Base-by-base conservation (phyloP, 352 stramenopile species). In the Globisporangium cederbergense region DNA sequence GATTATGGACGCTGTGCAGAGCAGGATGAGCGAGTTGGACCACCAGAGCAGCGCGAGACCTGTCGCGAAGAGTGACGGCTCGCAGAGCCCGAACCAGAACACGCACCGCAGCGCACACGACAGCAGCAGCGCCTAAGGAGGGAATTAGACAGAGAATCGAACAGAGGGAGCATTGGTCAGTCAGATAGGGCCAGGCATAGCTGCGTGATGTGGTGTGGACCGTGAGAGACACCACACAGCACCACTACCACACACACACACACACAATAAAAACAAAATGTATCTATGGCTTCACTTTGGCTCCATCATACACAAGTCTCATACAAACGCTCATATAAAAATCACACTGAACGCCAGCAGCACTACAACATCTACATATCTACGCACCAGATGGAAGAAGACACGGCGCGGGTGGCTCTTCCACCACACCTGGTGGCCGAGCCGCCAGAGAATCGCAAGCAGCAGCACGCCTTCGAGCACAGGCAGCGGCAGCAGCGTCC, bases 1-100 rank as follows among this genome's bases (percentile, higher is more conserved):
- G 43, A 91, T 87, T 58, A 91, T 79, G 1, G 76, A 75, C 8
- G 78, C 82, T 34, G 75, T 88, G 58, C 82, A 89, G 40, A 91
- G 70, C 65, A 91, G 46, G 11, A 91, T 65, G 40, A 91, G 66
- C 57, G 82, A 86, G 64, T 91, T 89, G 63, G 73, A 74, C 74
- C 71, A 86, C 73, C 72, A 78, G 16, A 89, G 62, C 51, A 79
- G 68, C 30, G 82, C 78, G 14, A 80, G 36, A 1, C 76, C 78
- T 0, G 66, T 18, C 1, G 68, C 60, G 22, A 84, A 62, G 8
- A 89, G 58, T 9, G 25, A 8, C 10, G 66, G 30, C 16, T 67
- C 62, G 58, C 78, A 88, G 42, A 82, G 57, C 1, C 60, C 64
- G 18, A 77, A 50, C 78, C 78, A 88, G 63, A 81, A 83, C 1